Evolutionary conservation across 163 green algal genomes (phyloP).

Genomic region (Scenedesmus sp.): DNA sequence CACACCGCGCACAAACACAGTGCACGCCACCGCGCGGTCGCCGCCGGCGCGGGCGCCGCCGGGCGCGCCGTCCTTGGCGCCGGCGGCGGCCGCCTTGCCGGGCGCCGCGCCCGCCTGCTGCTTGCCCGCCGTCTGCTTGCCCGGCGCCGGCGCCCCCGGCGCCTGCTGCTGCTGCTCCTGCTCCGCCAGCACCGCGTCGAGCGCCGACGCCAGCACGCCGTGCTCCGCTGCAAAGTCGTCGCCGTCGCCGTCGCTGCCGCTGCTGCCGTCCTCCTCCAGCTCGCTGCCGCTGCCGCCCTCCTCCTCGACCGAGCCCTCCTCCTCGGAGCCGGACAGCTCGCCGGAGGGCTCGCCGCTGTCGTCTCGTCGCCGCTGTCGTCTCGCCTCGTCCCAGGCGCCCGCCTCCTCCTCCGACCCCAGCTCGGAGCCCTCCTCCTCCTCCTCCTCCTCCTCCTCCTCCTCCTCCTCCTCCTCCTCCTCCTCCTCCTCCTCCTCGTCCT

Average conservation of each 20-base stretch:
- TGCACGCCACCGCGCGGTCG: constrained; percentile 45
- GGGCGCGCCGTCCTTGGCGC: constrained; percentile 22
- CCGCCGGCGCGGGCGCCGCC: neutral
- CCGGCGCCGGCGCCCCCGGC: neutral
- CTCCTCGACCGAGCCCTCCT: neutral
- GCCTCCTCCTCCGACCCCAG: constrained; percentile 15
- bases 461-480: constrained; percentile 35
- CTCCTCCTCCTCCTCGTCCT: constrained; percentile 36
- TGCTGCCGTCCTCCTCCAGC: neutral
- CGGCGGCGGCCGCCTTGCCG: neutral
- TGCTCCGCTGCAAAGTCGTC: constrained; percentile 11
- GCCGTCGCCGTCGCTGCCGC: neutral
- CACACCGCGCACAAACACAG: constrained; percentile 92
- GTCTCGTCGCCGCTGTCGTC: neutral
- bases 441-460: constrained; percentile 39
- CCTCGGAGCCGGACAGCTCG: too few species aligned
- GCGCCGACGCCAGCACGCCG: neutral
- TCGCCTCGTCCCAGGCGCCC: too few species aligned
- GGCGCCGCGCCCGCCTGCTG: constrained; percentile 23
- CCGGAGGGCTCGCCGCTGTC: too few species aligned
- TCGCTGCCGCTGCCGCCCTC: constrained; percentile 9
- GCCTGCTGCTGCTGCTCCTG: constrained; percentile 12
- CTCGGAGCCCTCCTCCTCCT: constrained; percentile 31
- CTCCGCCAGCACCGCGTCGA: constrained; percentile 26
- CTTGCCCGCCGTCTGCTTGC: too few species aligned